Conservation (phyloP, 495 filamentous ascomycete genomes). For the Oidiodendron maius region DNA sequence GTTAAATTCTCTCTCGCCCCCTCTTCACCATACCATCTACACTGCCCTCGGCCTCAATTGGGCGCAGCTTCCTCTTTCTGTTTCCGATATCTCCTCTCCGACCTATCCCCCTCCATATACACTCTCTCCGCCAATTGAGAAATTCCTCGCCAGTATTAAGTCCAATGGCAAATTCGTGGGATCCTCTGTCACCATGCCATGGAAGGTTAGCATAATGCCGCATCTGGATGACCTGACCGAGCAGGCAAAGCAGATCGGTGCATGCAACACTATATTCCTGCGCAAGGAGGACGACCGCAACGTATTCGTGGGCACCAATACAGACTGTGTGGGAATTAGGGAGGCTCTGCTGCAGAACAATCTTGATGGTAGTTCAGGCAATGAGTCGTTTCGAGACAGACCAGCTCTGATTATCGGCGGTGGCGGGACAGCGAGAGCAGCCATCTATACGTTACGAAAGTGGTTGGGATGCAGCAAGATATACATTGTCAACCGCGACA, state of each 20-base stretch:
- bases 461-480: conserved; percentile 58
- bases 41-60: conserved; percentile 50
- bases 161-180: conserved; percentile 51
- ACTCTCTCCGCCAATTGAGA: too few relatives aligned
- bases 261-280: conserved; percentile 67
- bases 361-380: conserved; percentile 24
- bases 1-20: conserved; percentile 63
- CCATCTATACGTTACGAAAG: conserved; percentile 61
- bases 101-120: too few relatives aligned
- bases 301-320: conserved; percentile 63
- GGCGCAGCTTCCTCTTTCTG: conserved; percentile 53
- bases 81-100: conserved; percentile 46
- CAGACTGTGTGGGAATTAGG: conserved; percentile 67
- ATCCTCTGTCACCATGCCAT: conserved; percentile 68
- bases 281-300: conserved; percentile 37
- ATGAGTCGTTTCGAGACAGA: conserved; percentile 12
- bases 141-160: too few relatives aligned
- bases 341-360: conserved; percentile 62
- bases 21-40: conserved; percentile 64
- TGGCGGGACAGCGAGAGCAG: conserved; percentile 63
- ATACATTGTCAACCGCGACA: conserved; percentile 67
- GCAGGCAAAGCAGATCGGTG: conserved; percentile 61
- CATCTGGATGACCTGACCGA: conserved; percentile 63
- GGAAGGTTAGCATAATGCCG: conserved; percentile 64
- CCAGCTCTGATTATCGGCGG: conserved; percentile 44